Evolutionary conservation across 371 early-diverging fungal genomes (phyloP), one percentile per base, ranked within the genome.

Genomic region (Mortierella sp.): DNA sequence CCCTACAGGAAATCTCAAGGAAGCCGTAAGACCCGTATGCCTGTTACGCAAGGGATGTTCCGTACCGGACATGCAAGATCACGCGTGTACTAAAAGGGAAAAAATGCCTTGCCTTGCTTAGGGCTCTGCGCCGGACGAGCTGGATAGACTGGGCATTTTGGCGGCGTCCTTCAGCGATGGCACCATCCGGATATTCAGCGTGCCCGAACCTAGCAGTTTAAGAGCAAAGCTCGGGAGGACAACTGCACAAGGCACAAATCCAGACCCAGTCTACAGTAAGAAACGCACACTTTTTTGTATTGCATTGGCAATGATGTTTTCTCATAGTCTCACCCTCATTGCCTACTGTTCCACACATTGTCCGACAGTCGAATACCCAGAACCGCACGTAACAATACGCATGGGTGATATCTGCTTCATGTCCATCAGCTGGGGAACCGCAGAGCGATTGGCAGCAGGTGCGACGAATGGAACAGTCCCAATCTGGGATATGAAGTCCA

Each of bases 351-450:
- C 21, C n/a, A 3, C 2, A 9, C 14, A n/a, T n/a, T n/a, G 48
- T 7, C 34, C 4, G 15, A 14, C 54, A 72, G 72, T 72, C n/a
- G 30, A 53, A 31, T 61, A 48, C 43, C 54, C 32, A 1, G 56
- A 68, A n/a, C 69, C 75, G 17, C 64, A 53, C 52, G 75, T 32
- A n/a, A 68, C 75, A 1, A 37, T 73, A 37, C 44, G 68, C 6
- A 31, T 73, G n/a, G 75, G 68, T 19, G 75, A 68, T 15, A 50
- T 63, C 21, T 59, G 58, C 52, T 67, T 62, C 37, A 64, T 68
- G 75, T 63, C 59, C 6, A 55, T 73, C 48, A 64, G 42, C 43
- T 73, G 75, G 76, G 76, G 76, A 4, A 67, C 76, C 6, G 32
- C 56, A 0, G 48, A 69, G 21, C 42, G 69, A 44, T 39, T 73